Percentiles rank a stretch among this genome's conserved stretches.
Evolutionary conservation across 2,329 filamentous ascomycete species (phyloP).

Genomic region (Taxawa tesnikishii): DNA sequence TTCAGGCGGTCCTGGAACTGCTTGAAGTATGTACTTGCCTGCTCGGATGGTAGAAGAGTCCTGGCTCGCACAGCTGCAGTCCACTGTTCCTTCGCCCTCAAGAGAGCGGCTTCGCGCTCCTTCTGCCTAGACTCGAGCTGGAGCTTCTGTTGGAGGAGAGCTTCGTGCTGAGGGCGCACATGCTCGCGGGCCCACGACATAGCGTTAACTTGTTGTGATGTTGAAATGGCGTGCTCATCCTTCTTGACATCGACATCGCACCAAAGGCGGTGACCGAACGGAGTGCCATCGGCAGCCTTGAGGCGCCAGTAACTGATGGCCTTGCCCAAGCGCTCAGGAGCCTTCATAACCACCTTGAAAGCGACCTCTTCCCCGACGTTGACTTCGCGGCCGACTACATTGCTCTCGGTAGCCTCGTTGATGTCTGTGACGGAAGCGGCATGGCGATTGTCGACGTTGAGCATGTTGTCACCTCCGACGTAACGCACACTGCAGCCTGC

Average conservation of each 20-base stretch:
- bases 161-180: not conserved
- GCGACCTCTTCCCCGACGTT: constrained; percentile 61
- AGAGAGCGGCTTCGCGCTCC: not conserved
- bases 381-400: constrained; percentile 56
- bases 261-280: constrained; percentile 91
- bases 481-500: constrained; percentile 82
- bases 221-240: too few species aligned
- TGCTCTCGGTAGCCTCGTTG: constrained; percentile 69
- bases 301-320: constrained; percentile 95
- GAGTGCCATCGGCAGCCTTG: constrained; percentile 63
- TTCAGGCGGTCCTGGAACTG: constrained; percentile 7
- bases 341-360: constrained; percentile 78
- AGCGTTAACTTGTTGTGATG: not conserved
- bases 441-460: constrained; percentile 68
- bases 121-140: not conserved
- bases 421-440: constrained; percentile 70
- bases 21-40: constrained; percentile 11
- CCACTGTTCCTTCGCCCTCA: not conserved
- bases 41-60: not conserved
- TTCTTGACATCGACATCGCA: constrained; percentile 66
- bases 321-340: constrained; percentile 63
- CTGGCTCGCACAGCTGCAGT: not conserved
- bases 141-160: not conserved
- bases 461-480: constrained; percentile 93
- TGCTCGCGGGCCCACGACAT: constrained; percentile 1